Base-by-base conservation (phyloP, 2,329 filamentous ascomycete genomes). In the Didymella lethalis region DNA sequence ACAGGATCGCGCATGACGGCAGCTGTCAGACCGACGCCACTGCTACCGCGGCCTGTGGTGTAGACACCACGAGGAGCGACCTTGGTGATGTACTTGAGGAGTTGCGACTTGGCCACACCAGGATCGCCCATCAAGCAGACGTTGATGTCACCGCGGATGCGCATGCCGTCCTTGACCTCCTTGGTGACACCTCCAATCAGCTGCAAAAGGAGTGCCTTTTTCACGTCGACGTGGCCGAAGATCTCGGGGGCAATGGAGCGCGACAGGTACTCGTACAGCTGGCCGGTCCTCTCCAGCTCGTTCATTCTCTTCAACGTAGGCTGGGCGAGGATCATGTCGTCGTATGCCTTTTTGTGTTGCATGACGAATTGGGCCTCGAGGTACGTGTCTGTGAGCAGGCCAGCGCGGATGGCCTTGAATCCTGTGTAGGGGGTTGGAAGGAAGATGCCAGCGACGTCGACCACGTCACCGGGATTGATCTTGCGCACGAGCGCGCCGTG, bases 101-200 rank as follows among this genome's bases (percentile, higher is more conserved):
- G 82, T 82, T 99, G 95, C 36, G 95, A 99, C 82, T 99, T 99
- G 81, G 95, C 95, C 75, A 99, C 95, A 92, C 95, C 95, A 75
- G 95, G 95, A 74, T 99, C 95, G 84, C 95, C 95, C 95, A 99
- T 99, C 73, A 99, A 82, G 77, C 95, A 98, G 63, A 99, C 90
- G 80, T 99, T 99, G 83, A 99, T 96, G 74, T 99, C 95, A 71
- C 95, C 95, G 84, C 95, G 92, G 75, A 99, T 99, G 72, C 93
- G 90, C 95, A 99, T 98, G 61, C 95, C 95, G 73, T 99, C 95
- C 51, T 93, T 93, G 86, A 98, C 96, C 73, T 95, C 90, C 79
- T 99, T 99, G 4, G 89, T 95, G 1, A 97, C 94, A 81, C 95
- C 95, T 62, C 95, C 95, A 65, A 99, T 97, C 32, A 99, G 86